Conservation (phyloP, 169 alveolate genomes). For the Plasmodium inui region DNA sequence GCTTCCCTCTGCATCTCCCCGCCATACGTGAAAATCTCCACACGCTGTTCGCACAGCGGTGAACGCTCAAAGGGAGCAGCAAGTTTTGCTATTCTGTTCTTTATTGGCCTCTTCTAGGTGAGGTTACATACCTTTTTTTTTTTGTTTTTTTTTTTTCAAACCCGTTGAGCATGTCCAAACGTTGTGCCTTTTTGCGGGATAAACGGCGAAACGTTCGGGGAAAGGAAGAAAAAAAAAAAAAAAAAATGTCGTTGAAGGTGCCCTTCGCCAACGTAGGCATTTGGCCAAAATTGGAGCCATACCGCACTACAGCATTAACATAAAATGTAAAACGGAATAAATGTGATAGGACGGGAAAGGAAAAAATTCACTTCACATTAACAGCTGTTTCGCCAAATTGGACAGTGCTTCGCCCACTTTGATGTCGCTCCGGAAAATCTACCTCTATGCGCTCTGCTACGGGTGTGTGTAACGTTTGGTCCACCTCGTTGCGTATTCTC, state of each 20-base stretch:
- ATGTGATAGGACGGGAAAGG: background rate
- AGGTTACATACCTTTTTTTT: background rate
- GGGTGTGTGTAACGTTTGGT: background rate
- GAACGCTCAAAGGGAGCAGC: background rate
- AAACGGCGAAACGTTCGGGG: background rate
- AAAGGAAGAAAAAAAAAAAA: background rate
- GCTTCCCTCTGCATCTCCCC: background rate
- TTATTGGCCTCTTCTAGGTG: background rate
- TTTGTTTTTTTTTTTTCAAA: background rate
- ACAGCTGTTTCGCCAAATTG: background rate
- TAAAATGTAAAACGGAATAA: background rate
- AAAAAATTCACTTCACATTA: background rate
- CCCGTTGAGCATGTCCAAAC: background rate
- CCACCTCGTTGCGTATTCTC: background rate
- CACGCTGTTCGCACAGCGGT: background rate
- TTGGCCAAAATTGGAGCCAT: background rate
- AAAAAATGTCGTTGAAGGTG: background rate
- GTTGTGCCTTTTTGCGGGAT: background rate
- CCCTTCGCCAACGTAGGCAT: background rate
- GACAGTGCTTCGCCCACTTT: background rate
- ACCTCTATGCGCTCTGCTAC: background rate
- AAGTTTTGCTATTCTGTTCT: background rate
- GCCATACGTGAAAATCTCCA: background rate
- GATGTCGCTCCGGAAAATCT: background rate
- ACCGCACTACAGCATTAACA: background rate